Percentiles rank a stretch among this genome's conserved stretches.
These are phyloP conservation scores for Macaranga tanarius DNA, from an alignment of 441 rosid species.

Conservation along the genomic window DNA sequence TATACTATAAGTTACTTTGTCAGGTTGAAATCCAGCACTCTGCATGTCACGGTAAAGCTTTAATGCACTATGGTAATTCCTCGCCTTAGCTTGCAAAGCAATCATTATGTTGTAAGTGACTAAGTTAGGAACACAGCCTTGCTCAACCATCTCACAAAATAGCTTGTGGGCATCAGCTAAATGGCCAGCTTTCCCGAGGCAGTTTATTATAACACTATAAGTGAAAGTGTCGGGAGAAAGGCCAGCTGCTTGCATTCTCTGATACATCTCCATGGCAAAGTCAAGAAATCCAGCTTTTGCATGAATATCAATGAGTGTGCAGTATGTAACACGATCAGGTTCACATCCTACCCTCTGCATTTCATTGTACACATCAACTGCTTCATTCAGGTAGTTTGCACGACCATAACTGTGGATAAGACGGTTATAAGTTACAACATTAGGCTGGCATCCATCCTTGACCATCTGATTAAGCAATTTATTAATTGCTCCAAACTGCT, in stretches of 20 bases:
- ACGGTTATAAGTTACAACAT: constrained; percentile 82
- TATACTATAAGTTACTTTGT: constrained; percentile 86
- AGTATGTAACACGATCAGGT: constrained; percentile 87
- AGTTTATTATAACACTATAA: constrained; percentile 86
- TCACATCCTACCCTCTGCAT: constrained; percentile 74
- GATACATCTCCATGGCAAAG: constrained; percentile 81
- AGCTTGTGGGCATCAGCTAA: constrained; percentile 71
- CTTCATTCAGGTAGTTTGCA: constrained; percentile 78
- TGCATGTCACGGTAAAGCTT: constrained; percentile 78
- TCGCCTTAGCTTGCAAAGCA: constrained; percentile 87
- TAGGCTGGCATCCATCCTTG: constrained; percentile 76
- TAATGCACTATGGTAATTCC: constrained; percentile 72
- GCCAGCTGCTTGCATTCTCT: constrained; percentile 72
- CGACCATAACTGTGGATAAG: constrained; percentile 90
- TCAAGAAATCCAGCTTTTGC: constrained; percentile 95
- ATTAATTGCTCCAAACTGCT: constrained; percentile 65
- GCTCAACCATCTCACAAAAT: constrained; percentile 79
- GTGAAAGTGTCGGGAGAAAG: constrained; percentile 91
- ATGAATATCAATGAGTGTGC: constrained; percentile 86
- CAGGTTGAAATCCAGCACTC: constrained; percentile 77
- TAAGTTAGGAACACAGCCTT: constrained; percentile 80
- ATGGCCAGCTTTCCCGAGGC: constrained; percentile 94
- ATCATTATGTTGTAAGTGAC: constrained; percentile 86
- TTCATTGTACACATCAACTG: constrained; percentile 63
- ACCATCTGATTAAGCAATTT: constrained; percentile 78